phyloP scores from a whole-genome alignment of 345 rosid species.

The Mangifera indica region DNA sequence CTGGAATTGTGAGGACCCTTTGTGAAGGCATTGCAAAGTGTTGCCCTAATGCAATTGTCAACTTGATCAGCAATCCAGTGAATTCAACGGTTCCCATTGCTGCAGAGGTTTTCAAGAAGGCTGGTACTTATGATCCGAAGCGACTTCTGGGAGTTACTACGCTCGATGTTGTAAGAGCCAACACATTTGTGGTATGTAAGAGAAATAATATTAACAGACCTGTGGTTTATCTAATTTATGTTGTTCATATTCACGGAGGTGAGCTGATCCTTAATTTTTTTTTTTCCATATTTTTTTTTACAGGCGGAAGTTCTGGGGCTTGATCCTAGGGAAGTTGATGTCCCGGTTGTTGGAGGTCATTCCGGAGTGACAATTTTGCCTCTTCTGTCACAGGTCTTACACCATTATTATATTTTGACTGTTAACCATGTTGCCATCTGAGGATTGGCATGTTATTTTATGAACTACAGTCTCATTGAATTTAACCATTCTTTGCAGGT shows the following conservation, averaged over 20 bases:
- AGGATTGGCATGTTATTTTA: neutral
- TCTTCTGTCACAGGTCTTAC: conserved; percentile 74
- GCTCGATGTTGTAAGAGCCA: conserved; percentile 86
- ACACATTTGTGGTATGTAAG: conserved; percentile 69
- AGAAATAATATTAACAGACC: neutral
- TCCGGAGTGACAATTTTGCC: conserved; percentile 95
- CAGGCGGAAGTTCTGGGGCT: conserved; percentile 97
- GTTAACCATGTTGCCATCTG: neutral
- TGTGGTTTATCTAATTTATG: neutral
- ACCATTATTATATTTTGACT: neutral
- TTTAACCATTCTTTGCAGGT: conserved; percentile 37
- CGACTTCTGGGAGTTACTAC: conserved; percentile 79
- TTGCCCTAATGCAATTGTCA: conserved; percentile 74
- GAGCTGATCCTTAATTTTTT: neutral
- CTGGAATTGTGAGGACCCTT: conserved; percentile 81
- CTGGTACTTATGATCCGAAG: conserved; percentile 76
- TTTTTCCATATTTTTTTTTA: conserved; percentile 5
- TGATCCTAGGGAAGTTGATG: conserved; percentile 92
- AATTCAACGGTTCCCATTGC: conserved; percentile 88
- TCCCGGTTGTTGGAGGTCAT: conserved; percentile 98
- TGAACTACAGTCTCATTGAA: neutral
- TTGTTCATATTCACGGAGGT: neutral
- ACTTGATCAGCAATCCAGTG: conserved; percentile 86
- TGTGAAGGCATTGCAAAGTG: conserved; percentile 69
- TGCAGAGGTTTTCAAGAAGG: conserved; percentile 82